Evolutionary conservation across 1,284 basidiomycete species (phyloP), one percentile per base, ranked within the genome.

Genomic region (Anthracocystis panici-leucophaei): DNA sequence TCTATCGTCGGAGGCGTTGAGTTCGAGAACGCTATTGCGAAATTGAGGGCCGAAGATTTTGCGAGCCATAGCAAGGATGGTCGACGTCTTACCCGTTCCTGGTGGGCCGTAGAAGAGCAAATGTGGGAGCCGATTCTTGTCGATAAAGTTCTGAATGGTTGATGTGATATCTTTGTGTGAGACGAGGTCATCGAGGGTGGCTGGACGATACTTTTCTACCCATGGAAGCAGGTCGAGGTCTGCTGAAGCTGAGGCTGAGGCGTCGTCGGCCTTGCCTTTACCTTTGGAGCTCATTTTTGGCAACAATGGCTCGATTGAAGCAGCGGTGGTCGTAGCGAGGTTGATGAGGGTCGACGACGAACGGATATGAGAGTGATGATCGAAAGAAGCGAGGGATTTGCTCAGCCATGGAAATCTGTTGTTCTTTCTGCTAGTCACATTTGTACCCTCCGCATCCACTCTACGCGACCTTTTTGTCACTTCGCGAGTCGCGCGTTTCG

Each of bases 91-190:
- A 54, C 96, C 96, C 0, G 96, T 99, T 77, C 89, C 97, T 18
- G 97, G 97, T 35, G 97, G 97, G 0, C 97, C 97, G 83, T 99
- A 99, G 86, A 99, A 95, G 49, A 99, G 89, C 23, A 99, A 88
- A 87, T 99, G 97, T 0, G 97, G 97, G 27, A 99, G 86, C 53
- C 95, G 88, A 75, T 96, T 95, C 85, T 94, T 94, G 78, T 94
- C 92, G 80, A 99, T 96, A 85, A 99, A 99, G 84, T 92, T 93
- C 57, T 78, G 69, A 29, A 82, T 67, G 41, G 82, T 85, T 0
- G 76, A 57, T 7, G 78, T 82, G 62, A 85, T 85, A 59, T 85
- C 82, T 55, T 76, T 80, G 67, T 85, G 83, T 6, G 83, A 81
- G 18, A 85, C 77, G 48, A 85, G 72, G 42, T 84, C 82, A 58